A percentile compares a stretch with the other conserved stretches of the same genome.
phyloP scores from a whole-genome alignment of 1,284 basidiomycete genomes.

The Cutaneotrichosporon mucoides region DNA sequence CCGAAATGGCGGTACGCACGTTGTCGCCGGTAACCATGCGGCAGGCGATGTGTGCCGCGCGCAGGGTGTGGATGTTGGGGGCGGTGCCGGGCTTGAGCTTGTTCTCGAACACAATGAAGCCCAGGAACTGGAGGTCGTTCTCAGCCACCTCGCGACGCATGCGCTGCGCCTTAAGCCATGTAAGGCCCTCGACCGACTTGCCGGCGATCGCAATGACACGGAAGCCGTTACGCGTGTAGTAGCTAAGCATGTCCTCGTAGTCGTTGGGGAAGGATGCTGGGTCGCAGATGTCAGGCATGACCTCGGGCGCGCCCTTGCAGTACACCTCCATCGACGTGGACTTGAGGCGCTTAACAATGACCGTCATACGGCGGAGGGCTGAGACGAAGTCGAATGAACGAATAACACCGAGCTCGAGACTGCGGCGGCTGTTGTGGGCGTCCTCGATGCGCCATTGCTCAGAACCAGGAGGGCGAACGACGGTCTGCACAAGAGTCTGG shows the following conservation, averaged over 20 bases:
- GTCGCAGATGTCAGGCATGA: slow-evolving; percentile 93
- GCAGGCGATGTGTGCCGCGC: slow-evolving; percentile 85
- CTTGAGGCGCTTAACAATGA: slow-evolving; percentile 91
- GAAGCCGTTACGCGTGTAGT: slow-evolving; percentile 96
- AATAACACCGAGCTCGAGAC: slow-evolving; percentile 93
- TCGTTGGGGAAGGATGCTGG: slow-evolving; percentile 85
- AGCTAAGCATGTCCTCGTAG: slow-evolving; percentile 93
- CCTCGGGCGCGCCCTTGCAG: slow-evolving; percentile 97
- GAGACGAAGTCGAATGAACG: slow-evolving; percentile 97
- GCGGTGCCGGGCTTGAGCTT: slow-evolving; percentile 92
- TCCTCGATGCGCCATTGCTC: slow-evolving; percentile 86
- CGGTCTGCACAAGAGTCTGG: slow-evolving; percentile 89
- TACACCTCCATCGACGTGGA: slow-evolving; percentile 95
- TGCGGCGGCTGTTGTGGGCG: slow-evolving; percentile 66
- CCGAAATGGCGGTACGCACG: slow-evolving; percentile 91
- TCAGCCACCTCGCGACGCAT: slow-evolving; percentile 97
- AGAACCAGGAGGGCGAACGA: slow-evolving; percentile 90
- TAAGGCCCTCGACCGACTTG: slow-evolving; percentile 86
- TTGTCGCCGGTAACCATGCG: slow-evolving; percentile 99
- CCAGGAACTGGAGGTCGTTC: slow-evolving; percentile 83
- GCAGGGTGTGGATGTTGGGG: slow-evolving; percentile 83
- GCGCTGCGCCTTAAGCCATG: slow-evolving; percentile 96
- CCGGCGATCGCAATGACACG: slow-evolving; percentile 98
- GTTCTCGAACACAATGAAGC: slow-evolving; percentile 98
- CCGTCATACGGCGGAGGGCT: slow-evolving; percentile 89